Evolutionary conservation across 805 yeast species (phyloP).

Genomic region (Myxozyma neglecta): DNA sequence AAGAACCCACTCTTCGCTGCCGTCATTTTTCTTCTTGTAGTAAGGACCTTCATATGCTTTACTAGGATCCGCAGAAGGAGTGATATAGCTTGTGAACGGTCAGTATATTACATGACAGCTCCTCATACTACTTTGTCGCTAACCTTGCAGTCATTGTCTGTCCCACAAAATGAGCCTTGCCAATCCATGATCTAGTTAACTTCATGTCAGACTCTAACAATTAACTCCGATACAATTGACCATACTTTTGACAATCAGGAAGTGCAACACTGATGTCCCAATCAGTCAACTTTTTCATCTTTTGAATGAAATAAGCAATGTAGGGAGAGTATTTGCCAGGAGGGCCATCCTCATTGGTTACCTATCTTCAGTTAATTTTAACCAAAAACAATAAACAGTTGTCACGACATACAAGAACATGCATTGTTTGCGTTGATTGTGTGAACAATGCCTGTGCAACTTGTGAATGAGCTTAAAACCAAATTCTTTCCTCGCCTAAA

Average conservation of each 20-base stretch:
- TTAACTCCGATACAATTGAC: background rate
- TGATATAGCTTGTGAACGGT: conserved; percentile 11
- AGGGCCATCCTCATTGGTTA: conserved; percentile 97
- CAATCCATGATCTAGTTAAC: conserved; percentile 79
- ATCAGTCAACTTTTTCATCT: conserved; percentile 60
- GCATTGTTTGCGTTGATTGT: conserved; percentile 4
- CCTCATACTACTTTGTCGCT: background rate
- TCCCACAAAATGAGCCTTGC: conserved; percentile 84
- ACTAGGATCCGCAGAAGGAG: conserved; percentile 14
- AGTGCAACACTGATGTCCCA: conserved; percentile 86
- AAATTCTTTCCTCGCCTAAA: too few relatives aligned
- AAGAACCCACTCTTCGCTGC: conserved; percentile 73
- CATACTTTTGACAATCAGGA: conserved; percentile 62
- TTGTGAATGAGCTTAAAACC: too few relatives aligned
- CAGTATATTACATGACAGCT: background rate
- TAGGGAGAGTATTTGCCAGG: conserved; percentile 83
- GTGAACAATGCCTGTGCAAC: background rate
- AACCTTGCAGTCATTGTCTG: conserved; percentile 52
- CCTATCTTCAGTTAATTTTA: conserved; percentile 17
- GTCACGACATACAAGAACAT: conserved; percentile 16
- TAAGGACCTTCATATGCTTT: conserved; percentile 40
- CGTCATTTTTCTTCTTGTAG: conserved; percentile 37
- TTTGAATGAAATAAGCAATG: conserved; percentile 74
- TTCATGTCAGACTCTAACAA: background rate
- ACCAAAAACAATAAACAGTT: background rate